Base-by-base conservation (phyloP, 2,329 filamentous ascomycete species). In the Colletotrichum sp. region DNA sequence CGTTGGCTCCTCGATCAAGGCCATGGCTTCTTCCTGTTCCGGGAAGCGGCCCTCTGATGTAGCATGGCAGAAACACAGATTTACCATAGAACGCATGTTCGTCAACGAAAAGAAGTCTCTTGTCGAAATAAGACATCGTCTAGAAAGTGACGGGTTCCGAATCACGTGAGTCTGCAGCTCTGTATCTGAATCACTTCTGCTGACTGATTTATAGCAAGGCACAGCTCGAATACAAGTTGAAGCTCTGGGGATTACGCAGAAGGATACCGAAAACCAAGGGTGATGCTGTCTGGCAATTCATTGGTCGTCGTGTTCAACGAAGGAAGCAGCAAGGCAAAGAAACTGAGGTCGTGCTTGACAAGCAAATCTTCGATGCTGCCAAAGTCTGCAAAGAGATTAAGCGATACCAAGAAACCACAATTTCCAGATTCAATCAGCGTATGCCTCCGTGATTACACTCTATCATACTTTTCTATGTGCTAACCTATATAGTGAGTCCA, bases 201-300 rank as follows among this genome's bases (percentile, higher is more conserved):
- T 5, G 36, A 44, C 6, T 13, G 8, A 19, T 29, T 30, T 1
- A 3, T 19, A 39, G 69, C 6, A 68, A 67, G 52, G 22, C 52
- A 7, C 69, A 75, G 11, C 62, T 75, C 5, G 69, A 75, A 49
- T 72, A 72, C 44, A 75, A 68, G 62, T 29, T 75, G 32, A 63
- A 22, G 22, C 19, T 39, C 6, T 75, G 72, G 69, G 39, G n/a
- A 2, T 16, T 72, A 2, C 49, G 72, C 0, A 75, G 39, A 15
- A 63, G n/a, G 16, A 12, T 25, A 1, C 63, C 69, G 1, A 75
- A 72, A 22, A 55, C 39, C 3, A 27, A 16, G 13, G 4, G 52
- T 19, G n/a, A 55, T 8, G 22, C 8, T 1, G 11, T 66, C 15
- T 75, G 72, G 72, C 62, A 68, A 6, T 72, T 55, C 8, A 11